Conservation (phyloP, 768 basidiomycete genomes). For the Russula ochroleuca region DNA sequence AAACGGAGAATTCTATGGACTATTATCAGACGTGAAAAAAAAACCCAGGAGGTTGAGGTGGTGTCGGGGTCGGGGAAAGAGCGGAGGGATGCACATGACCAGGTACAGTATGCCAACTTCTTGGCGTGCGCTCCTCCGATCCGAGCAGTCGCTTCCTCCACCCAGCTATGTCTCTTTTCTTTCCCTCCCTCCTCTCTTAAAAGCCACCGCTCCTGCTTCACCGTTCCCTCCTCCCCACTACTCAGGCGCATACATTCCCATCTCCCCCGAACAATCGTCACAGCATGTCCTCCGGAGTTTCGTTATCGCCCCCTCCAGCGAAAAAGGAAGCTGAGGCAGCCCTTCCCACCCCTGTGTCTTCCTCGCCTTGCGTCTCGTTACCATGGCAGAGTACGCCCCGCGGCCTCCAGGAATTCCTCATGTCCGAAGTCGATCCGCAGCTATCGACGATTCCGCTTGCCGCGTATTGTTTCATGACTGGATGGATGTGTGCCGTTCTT, state of each 20-base stretch:
- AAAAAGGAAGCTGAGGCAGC: conserved; percentile 10
- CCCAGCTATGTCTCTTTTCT: neutral
- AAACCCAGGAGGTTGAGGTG: neutral
- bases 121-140: neutral
- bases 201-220: neutral
- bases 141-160: no score
- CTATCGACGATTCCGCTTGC: conserved; percentile 51
- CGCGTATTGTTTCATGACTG: conserved; percentile 75
- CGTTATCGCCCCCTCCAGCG: neutral
- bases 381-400: conserved; percentile 25
- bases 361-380: neutral
- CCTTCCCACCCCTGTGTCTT: conserved; percentile 17
- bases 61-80: neutral
- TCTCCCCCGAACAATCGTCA: neutral
- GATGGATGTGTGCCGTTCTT: conserved; percentile 55
- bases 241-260: neutral
- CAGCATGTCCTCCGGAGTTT: neutral
- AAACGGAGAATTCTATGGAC: neutral
- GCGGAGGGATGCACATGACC: no score
- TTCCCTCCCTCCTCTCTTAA: neutral
- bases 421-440: conserved; percentile 49
- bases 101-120: neutral
- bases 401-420: conserved; percentile 35
- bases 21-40: neutral
- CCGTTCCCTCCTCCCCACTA: no score